These are phyloP conservation scores for Terana coerulea DNA, from an alignment of 768 basidiomycete species.

Conservation along the genomic window DNA sequence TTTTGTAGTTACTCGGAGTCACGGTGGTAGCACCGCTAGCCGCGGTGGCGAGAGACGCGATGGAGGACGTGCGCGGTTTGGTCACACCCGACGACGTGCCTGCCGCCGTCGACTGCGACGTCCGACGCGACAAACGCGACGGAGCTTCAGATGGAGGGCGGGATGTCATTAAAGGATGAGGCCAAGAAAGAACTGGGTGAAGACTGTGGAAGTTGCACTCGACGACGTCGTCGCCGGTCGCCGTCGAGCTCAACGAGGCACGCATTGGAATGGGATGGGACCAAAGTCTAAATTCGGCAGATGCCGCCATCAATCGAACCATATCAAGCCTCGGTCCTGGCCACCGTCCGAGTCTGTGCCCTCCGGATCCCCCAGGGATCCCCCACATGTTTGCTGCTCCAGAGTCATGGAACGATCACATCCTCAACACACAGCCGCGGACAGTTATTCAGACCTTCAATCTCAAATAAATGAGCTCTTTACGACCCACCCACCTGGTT, in stretches of 20 bases:
- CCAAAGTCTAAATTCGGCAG: too few species aligned
- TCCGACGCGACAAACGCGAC: constrained; percentile 46
- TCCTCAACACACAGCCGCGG: not conserved
- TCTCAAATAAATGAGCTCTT: constrained; percentile 28
- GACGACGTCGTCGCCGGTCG: constrained; percentile 13
- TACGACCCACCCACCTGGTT: constrained; percentile 47
- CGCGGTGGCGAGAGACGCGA: constrained; percentile 40
- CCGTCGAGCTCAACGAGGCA: too few species aligned
- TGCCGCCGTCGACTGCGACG: constrained; percentile 40
- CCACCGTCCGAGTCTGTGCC: too few species aligned
- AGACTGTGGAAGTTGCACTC: constrained; percentile 16
- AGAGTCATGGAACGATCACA: not conserved
- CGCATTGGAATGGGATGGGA: too few species aligned
- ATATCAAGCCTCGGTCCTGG: too few species aligned
- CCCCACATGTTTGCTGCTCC: too few species aligned
- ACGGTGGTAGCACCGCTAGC: constrained; percentile 50
- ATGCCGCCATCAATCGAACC: too few species aligned
- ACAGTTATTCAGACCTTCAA: constrained; percentile 19
- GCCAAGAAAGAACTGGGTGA: not conserved
- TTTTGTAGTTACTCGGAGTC: constrained; percentile 25
- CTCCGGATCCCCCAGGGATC: too few species aligned
- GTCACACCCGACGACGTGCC: constrained; percentile 30
- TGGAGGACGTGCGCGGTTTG: constrained; percentile 54
- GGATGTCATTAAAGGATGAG: constrained; percentile 8
- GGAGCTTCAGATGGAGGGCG: constrained; percentile 49